Percentiles rank a stretch among this genome's conserved stretches.
phyloP scores from a whole-genome alignment of 768 basidiomycete genomes.

The Pisolithus tinctorius region DNA sequence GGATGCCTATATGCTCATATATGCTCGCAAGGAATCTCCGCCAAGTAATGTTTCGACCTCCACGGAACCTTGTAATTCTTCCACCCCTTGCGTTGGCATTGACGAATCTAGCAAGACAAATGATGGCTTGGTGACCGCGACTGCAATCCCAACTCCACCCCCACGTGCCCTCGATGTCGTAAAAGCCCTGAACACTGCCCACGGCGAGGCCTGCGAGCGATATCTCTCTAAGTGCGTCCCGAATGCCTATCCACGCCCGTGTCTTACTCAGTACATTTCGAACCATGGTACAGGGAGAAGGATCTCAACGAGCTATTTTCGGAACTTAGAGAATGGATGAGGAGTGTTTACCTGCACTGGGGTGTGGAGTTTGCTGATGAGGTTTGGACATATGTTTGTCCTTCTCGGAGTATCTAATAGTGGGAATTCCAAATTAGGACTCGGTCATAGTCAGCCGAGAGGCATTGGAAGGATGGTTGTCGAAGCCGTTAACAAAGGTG shows the following conservation, averaged over 20 bases:
- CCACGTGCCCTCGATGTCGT: slow-evolving; percentile 49
- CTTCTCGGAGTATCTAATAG: not conserved
- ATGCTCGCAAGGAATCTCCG: slow-evolving; percentile 42
- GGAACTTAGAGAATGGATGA: slow-evolving; percentile 45
- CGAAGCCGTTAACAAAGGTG: slow-evolving; percentile 25
- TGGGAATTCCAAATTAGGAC: slow-evolving; percentile 30
- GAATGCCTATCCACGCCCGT: too few relatives aligned
- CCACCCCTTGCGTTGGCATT: slow-evolving; percentile 9
- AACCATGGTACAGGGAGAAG: slow-evolving; percentile 33
- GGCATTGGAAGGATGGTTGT: slow-evolving; percentile 57
- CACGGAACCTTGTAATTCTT: slow-evolving; percentile 10
- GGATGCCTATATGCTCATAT: slow-evolving; percentile 96
- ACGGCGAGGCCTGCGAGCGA: slow-evolving; percentile 46
- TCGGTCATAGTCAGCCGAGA: slow-evolving; percentile 54
- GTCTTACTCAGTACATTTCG: not conserved
- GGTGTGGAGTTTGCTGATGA: slow-evolving; percentile 37
- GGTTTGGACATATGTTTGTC: slow-evolving; percentile 29
- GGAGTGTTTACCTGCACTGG: slow-evolving; percentile 61
- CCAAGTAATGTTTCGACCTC: slow-evolving; percentile 7
- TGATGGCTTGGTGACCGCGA: not conserved
- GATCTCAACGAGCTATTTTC: slow-evolving; percentile 39
- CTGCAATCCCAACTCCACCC: slow-evolving; percentile 41
- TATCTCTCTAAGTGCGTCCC: slow-evolving; percentile 41
- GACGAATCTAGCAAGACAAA: not conserved
- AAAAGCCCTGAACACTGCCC: slow-evolving; percentile 44